A percentile compares a stretch with the other conserved stretches of the same genome.
phyloP scores from a whole-genome alignment of 257 asterid genomes.

The Capsicum rhomboideum region DNA sequence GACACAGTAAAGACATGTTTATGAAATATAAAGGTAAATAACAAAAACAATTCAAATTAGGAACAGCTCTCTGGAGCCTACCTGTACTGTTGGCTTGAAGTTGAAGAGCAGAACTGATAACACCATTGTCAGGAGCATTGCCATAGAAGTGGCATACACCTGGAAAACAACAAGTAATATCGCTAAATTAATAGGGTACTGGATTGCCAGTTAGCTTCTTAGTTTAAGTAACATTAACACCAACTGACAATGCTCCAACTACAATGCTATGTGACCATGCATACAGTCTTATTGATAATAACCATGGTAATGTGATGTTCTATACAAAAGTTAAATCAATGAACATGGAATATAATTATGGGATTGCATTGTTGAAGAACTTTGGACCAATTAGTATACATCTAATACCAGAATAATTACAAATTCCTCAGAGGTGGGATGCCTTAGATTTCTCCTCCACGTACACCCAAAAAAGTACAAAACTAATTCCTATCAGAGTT shows the following conservation, averaged over 20 bases:
- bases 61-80: slow-evolving; percentile 8
- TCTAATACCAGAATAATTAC: background rate
- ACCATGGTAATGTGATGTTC: background rate
- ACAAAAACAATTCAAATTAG: background rate
- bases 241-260: background rate
- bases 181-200: background rate
- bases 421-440: background rate
- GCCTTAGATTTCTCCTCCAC: background rate
- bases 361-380: background rate
- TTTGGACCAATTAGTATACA: background rate
- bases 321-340: background rate
- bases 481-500: background rate
- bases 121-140: slow-evolving; percentile 88
- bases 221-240: background rate
- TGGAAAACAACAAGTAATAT: slow-evolving; percentile 15
- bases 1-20: background rate
- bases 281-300: background rate
- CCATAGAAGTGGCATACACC: slow-evolving; percentile 98
- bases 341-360: background rate
- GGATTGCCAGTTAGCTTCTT: background rate
- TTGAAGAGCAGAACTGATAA: slow-evolving; percentile 73
- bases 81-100: slow-evolving; percentile 92
- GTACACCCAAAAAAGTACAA: background rate
- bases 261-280: background rate
- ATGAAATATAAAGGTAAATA: background rate